Conservation (phyloP, 768 basidiomycete genomes). For the Epithele typhae region DNA sequence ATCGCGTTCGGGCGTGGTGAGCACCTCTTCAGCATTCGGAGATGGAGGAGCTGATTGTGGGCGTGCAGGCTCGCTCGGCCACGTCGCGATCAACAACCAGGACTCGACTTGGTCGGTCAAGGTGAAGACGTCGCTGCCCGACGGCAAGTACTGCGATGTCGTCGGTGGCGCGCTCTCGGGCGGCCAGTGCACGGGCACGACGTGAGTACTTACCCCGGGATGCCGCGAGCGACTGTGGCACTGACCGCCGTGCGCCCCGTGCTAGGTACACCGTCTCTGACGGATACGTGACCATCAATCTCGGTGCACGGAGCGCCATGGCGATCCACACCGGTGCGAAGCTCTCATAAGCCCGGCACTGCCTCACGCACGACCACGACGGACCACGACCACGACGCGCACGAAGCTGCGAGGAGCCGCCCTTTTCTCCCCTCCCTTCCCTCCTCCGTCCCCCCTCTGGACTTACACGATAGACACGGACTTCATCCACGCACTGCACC, state of each 20-base stretch:
- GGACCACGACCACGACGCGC: too few relatives aligned
- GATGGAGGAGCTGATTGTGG: neutral
- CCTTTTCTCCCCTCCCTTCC: too few relatives aligned
- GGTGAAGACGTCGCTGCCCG: constrained; percentile 54
- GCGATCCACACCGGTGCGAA: constrained; percentile 52
- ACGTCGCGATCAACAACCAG: constrained; percentile 64
- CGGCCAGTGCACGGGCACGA: constrained; percentile 45
- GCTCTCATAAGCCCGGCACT: too few relatives aligned
- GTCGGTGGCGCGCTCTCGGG: constrained; percentile 40
- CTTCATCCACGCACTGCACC: too few relatives aligned
- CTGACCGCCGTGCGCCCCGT: neutral
- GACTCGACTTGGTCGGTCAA: constrained; percentile 51
- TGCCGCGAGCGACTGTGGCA: too few relatives aligned
- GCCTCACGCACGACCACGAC: neutral
- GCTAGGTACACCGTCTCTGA: constrained; percentile 45
- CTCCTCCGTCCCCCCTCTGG: too few relatives aligned
- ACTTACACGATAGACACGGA: too few relatives aligned
- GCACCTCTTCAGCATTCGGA: neutral
- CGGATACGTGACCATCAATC: constrained; percentile 46
- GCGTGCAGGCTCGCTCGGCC: constrained; percentile 45
- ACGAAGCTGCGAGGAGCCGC: too few relatives aligned
- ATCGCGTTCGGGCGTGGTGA: constrained; percentile 68
- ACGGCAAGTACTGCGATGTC: constrained; percentile 62
- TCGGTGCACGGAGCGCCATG: constrained; percentile 48
- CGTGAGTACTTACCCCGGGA: constrained; percentile 27